Evolutionary conservation across 192 early-diverging fungal species (phyloP), one percentile per base, ranked within the genome.

Genomic region (Entophlyctis helioformis): DNA sequence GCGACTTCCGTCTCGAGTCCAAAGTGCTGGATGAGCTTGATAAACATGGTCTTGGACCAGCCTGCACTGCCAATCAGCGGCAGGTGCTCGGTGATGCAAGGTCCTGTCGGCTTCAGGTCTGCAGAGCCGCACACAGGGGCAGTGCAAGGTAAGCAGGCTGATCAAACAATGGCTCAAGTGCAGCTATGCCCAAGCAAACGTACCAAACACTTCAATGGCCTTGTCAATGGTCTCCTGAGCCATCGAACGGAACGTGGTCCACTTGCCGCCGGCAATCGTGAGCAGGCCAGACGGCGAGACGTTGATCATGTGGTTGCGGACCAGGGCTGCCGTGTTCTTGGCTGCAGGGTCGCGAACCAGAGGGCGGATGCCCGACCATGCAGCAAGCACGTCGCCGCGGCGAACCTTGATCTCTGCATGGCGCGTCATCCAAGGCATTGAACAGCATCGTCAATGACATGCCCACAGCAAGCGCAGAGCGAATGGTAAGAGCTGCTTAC

Each of bases 231-330:
- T 93, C 54, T 97, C 93, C 50, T 85, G 73, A 29, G 93, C 91
- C 93, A 97, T 97, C 47, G 84, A 81, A 46, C 93, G 81, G 69
- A 94, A 97, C 0, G 93, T 97, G 1, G 93, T 97, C 93, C 93
- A 97, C 58, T 97, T 97, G 46, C 93, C 93, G 51, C 93, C 93
- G 26, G 93, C 89, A 64, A 97, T 91, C 3, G 93, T 95, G 48
- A 97, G 63, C 44, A 97, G 57, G 3, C 85, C 86, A 38, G 69
- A 74, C 22, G 71, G 64, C 19, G 78, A 82, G 16, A 85, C 84
- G 63, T 92, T 76, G 58, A 97, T 89, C 84, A 97, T 93, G 50
- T 97, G 93, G 74, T 91, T 97, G 50, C 93, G 83, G 29, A 97
- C 93, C 63, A 97, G 70, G 22, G 82, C 80, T 39, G 84, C 84